Evolutionary conservation across 1,139 yeast genomes (phyloP).

Genomic region (Pichia sp.): DNA sequence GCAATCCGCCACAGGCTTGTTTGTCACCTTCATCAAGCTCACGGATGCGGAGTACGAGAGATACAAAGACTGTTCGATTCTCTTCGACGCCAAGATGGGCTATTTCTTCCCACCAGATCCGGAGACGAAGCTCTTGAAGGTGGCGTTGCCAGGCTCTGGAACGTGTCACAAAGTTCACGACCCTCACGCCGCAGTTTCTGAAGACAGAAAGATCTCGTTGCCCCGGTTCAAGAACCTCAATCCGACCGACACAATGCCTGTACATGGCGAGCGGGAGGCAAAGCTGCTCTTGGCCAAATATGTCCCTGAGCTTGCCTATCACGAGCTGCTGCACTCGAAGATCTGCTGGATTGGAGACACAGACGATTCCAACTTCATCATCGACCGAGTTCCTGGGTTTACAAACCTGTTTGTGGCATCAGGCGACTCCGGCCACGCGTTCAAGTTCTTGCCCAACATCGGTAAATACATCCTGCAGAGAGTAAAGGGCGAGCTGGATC

Average conservation of each 20-base stretch:
- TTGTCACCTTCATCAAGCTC: slow-evolving; percentile 36
- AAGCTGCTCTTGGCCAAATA: slow-evolving; percentile 30
- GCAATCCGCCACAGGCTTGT: slow-evolving; percentile 37
- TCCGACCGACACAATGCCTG: slow-evolving; percentile 38
- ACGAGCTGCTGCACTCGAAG: slow-evolving; percentile 36
- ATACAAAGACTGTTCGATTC: slow-evolving; percentile 34
- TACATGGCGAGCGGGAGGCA: slow-evolving; percentile 30
- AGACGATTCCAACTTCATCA: slow-evolving; percentile 38
- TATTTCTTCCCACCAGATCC: slow-evolving; percentile 48
- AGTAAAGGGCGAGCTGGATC: slow-evolving; percentile 31
- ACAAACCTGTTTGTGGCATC: slow-evolving; percentile 29
- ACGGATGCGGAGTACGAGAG: slow-evolving; percentile 30
- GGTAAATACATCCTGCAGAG: slow-evolving; percentile 36
- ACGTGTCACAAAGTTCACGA: slow-evolving; percentile 30
- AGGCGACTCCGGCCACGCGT: slow-evolving; percentile 46
- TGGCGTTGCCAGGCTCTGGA: slow-evolving; percentile 39
- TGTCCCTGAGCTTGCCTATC: slow-evolving; percentile 39
- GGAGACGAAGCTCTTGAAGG: slow-evolving; percentile 35
- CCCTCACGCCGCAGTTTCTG: slow-evolving; percentile 27
- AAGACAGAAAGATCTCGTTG: slow-evolving; percentile 11
- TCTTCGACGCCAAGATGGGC: slow-evolving; percentile 43
- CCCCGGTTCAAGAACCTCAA: slow-evolving; percentile 35
- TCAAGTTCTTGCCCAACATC: slow-evolving; percentile 41
- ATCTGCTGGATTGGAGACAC: slow-evolving; percentile 48
- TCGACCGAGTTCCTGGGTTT: slow-evolving; percentile 37